A percentile compares a stretch with the other conserved stretches of the same genome.
Evolutionary conservation across 2,329 filamentous ascomycete genomes (phyloP).

Genomic region (Cytospora piceicola): DNA sequence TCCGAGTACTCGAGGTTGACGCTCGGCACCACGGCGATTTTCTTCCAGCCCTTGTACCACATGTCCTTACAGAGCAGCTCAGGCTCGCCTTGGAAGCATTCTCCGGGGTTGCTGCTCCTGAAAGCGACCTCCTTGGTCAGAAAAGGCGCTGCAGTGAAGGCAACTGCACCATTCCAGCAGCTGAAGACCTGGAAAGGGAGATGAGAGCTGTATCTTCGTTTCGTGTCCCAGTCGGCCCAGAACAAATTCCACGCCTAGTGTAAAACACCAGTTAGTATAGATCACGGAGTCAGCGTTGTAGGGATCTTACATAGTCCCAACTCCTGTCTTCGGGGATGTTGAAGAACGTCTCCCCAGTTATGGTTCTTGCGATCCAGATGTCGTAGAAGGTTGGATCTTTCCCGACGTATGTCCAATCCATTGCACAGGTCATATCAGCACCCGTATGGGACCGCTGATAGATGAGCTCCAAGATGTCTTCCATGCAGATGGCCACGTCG

Average conservation of each 20-base stretch:
- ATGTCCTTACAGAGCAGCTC: slow-evolving; percentile 61
- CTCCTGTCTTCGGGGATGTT: slow-evolving; percentile 53
- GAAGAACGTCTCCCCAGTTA: slow-evolving; percentile 60
- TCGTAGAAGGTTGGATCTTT: slow-evolving; percentile 58
- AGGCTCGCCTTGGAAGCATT: slow-evolving; percentile 60
- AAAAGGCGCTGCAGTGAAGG: slow-evolving; percentile 53
- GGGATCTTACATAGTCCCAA: slow-evolving; percentile 43
- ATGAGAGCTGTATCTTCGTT: slow-evolving; percentile 39
- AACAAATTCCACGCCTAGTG: slow-evolving; percentile 53
- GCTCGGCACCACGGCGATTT: slow-evolving; percentile 59
- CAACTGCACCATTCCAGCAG: slow-evolving; percentile 63
- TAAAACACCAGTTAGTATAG: background rate
- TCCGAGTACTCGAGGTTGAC: slow-evolving; percentile 61
- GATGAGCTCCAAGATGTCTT: slow-evolving; percentile 61
- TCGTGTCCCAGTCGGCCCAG: slow-evolving; percentile 49
- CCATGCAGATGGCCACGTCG: slow-evolving; percentile 55
- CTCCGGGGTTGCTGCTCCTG: slow-evolving; percentile 44
- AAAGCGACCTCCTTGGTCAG: slow-evolving; percentile 50
- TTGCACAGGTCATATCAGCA: slow-evolving; percentile 61
- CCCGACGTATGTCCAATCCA: slow-evolving; percentile 59
- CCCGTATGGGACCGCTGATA: slow-evolving; percentile 50
- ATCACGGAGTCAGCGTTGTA: background rate
- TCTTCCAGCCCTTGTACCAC: slow-evolving; percentile 53
- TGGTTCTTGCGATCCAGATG: slow-evolving; percentile 57
- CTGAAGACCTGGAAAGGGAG: slow-evolving; percentile 63